A percentile compares a stretch with the other conserved stretches of the same genome.
Evolutionary conservation across 2,329 filamentous ascomycete genomes (phyloP).

Genomic region (Diaporthe australafricana): DNA sequence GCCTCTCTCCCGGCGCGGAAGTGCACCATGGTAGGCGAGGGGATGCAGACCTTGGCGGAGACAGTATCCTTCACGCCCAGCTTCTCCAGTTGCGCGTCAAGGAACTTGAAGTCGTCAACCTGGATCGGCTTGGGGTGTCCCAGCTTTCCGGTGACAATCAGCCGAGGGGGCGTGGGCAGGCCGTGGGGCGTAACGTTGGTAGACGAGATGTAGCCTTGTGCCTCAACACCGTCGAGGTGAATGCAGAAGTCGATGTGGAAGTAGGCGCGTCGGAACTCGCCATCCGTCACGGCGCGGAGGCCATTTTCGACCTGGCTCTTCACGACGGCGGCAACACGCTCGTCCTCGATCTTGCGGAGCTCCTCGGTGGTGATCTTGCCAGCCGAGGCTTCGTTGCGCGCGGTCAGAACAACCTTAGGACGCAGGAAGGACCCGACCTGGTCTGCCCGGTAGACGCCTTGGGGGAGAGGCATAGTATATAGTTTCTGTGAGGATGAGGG

Average conservation of each 20-base stretch:
- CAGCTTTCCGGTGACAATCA: constrained; percentile 66
- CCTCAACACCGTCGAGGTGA: constrained; percentile 64
- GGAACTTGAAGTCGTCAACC: constrained; percentile 66
- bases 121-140: constrained; percentile 65
- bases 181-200: constrained; percentile 59
- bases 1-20: constrained; percentile 66
- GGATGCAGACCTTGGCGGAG: constrained; percentile 67
- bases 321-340: constrained; percentile 60
- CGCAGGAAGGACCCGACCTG: constrained; percentile 68
- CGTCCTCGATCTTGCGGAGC: constrained; percentile 63
- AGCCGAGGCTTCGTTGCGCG: constrained; percentile 59
- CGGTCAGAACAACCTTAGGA: constrained; percentile 60
- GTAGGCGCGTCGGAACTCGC: constrained; percentile 67
- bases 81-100: constrained; percentile 58
- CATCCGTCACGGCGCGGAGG: constrained; percentile 63
- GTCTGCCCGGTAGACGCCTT: constrained; percentile 61
- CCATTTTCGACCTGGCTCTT: constrained; percentile 60
- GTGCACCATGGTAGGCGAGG: constrained; percentile 69
- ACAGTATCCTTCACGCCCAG: constrained; percentile 47
- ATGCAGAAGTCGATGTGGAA: constrained; percentile 70
- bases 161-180: constrained; percentile 60
- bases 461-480: constrained; percentile 52
- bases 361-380: constrained; percentile 54
- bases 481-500: background rate
- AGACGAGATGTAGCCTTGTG: constrained; percentile 57